Conservation (phyloP, 2,329 filamentous ascomycete genomes). For the Didymella arachidicola region DNA sequence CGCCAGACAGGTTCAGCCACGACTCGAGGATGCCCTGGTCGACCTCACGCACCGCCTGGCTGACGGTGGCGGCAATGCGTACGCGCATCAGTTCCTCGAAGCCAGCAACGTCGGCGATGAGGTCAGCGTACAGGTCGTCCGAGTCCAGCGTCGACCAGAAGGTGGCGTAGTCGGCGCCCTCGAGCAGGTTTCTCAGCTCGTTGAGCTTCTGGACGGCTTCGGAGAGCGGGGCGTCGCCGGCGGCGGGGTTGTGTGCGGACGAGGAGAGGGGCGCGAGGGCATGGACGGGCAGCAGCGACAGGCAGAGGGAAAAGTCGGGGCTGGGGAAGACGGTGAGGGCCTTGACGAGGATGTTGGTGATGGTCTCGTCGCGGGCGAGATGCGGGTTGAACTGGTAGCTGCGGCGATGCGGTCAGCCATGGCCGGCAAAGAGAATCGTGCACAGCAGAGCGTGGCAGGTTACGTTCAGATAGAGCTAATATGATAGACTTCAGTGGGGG, state of each 20-base stretch:
- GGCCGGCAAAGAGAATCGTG: constrained; percentile 7
- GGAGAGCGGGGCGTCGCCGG: constrained; percentile 73
- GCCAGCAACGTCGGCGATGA: constrained; percentile 90
- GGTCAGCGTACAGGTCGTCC: constrained; percentile 93
- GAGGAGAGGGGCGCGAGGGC: constrained; percentile 69
- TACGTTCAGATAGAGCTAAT: constrained; percentile 78
- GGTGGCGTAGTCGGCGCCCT: constrained; percentile 84
- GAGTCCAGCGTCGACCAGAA: constrained; percentile 95
- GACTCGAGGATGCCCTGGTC: constrained; percentile 56
- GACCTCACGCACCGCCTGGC: constrained; percentile 84
- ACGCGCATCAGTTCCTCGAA: constrained; percentile 95
- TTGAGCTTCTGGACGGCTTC: constrained; percentile 92
- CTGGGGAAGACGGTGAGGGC: constrained; percentile 96
- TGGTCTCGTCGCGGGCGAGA: constrained; percentile 93
- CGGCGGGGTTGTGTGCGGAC: constrained; percentile 57
- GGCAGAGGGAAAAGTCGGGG: constrained; percentile 90
- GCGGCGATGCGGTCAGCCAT: constrained; percentile 29
- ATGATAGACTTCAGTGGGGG: constrained; percentile 70
- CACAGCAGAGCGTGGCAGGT: constrained; percentile 1
- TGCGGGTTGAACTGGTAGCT: constrained; percentile 99
- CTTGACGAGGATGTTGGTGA: constrained; percentile 99
- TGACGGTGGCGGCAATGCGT: constrained; percentile 86
- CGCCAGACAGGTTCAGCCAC: constrained; percentile 58
- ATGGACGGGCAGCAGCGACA: constrained; percentile 90
- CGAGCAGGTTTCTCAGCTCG: constrained; percentile 83